Conservation (phyloP, 352 stramenopile genomes). For the Globisporangium cederbergense region DNA sequence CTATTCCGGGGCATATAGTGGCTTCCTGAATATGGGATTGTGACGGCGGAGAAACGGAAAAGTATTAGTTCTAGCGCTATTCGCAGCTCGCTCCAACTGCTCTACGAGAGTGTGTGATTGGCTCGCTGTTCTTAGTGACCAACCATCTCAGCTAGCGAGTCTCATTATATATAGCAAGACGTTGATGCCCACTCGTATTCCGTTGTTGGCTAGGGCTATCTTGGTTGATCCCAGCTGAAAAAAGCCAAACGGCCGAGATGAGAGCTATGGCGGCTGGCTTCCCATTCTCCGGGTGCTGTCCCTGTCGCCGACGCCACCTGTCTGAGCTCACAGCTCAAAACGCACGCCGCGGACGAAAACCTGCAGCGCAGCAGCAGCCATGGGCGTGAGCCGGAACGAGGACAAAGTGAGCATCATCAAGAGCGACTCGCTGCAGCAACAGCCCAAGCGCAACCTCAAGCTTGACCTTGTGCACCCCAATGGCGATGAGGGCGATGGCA, state of each 20-base stretch:
- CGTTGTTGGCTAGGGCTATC: neutral
- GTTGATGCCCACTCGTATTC: neutral
- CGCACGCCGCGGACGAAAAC: neutral
- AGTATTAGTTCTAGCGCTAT: neutral
- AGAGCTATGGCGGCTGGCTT: neutral
- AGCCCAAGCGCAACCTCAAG: constrained; percentile 23
- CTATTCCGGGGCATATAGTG: too few relatives aligned
- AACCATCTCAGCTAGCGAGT: neutral
- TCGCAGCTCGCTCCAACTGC: neutral
- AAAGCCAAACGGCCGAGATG: too few relatives aligned
- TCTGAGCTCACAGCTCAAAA: constrained; percentile 13
- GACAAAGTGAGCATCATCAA: constrained; percentile 55
- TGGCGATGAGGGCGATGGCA: constrained; percentile 27
- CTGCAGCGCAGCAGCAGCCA: neutral
- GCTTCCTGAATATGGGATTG: neutral
- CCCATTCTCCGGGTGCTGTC: neutral
- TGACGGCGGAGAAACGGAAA: neutral
- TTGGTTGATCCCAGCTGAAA: too few relatives aligned
- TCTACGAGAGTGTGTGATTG: neutral
- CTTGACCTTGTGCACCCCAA: constrained; percentile 23
- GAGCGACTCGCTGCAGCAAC: constrained; percentile 38
- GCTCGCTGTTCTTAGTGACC: neutral
- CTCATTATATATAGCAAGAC: neutral
- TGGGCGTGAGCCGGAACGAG: constrained; percentile 26
- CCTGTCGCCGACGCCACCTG: neutral